phyloP scores from a whole-genome alignment of 441 rosid species.

The Euphorbia schlechtendalii region DNA sequence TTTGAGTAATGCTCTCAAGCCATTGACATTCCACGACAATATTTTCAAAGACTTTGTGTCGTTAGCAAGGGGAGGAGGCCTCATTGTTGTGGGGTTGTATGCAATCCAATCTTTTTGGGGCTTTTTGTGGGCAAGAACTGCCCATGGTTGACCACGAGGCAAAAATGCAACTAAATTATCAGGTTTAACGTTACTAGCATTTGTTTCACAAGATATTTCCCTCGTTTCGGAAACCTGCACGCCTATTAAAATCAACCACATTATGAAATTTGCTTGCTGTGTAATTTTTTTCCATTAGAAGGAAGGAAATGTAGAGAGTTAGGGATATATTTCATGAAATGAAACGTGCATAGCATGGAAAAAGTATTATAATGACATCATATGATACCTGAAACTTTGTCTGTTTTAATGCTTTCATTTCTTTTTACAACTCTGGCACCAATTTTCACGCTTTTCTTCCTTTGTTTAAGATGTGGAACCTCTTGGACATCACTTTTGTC shows the following conservation, averaged over 20 bases:
- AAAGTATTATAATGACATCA: not conserved
- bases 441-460: slow-evolving; percentile 33
- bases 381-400: slow-evolving; percentile 30
- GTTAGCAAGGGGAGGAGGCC: slow-evolving; percentile 46
- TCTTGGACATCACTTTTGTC: slow-evolving; percentile 25
- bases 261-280: not conserved
- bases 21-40: slow-evolving; percentile 95
- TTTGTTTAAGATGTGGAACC: slow-evolving; percentile 27
- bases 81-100: slow-evolving; percentile 77
- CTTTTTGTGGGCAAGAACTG: slow-evolving; percentile 79
- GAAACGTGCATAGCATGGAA: not conserved
- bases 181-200: slow-evolving; percentile 20
- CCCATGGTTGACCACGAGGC: slow-evolving; percentile 74
- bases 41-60: slow-evolving; percentile 48
- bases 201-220: slow-evolving; percentile 28
- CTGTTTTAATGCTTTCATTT: slow-evolving; percentile 27
- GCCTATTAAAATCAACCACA: slow-evolving; percentile 26
- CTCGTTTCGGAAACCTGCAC: slow-evolving; percentile 21
- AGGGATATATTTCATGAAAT: not conserved
- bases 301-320: not conserved
- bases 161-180: slow-evolving; percentile 19
- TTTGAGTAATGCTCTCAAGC: slow-evolving; percentile 76
- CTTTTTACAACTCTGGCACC: slow-evolving; percentile 24
- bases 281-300: not conserved
- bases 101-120: slow-evolving; percentile 83